A percentile compares a stretch with the other conserved stretches of the same genome.
Evolutionary conservation across 257 asterid genomes (phyloP).

Genomic region (Solanum habrochaites): DNA sequence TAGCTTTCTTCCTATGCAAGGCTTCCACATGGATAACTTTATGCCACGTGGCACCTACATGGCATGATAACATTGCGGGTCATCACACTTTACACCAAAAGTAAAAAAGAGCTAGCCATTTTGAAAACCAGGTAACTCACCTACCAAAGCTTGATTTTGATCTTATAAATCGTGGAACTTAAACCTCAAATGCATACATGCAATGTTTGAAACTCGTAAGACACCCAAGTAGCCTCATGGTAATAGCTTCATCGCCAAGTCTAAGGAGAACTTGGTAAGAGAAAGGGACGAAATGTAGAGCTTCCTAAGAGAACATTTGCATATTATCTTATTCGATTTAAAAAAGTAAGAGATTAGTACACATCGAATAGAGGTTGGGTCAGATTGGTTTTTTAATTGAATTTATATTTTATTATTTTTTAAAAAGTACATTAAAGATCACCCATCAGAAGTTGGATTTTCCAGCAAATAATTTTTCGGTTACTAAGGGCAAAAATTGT

Average conservation of each 20-base stretch:
- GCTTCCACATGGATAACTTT: too few species aligned
- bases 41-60: too few species aligned
- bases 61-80: too few species aligned
- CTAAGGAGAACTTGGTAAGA: background rate
- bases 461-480: background rate
- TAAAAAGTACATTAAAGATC: too few species aligned
- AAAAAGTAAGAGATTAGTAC: background rate
- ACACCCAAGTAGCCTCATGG: background rate
- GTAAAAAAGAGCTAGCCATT: too few species aligned
- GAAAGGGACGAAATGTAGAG: background rate
- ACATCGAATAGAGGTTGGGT: background rate
- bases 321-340: background rate
- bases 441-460: background rate
- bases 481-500: background rate
- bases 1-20: too few species aligned
- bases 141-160: background rate
- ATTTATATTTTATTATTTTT: too few species aligned
- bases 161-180: background rate
- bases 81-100: too few species aligned
- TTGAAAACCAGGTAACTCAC: background rate
- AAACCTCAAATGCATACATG: background rate
- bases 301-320: background rate
- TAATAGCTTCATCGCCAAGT: background rate
- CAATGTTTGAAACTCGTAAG: background rate
- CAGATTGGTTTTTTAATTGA: background rate